Percentiles rank a stretch among this genome's conserved stretches.
Evolutionary conservation across 73 alveolate genomes (phyloP).

Genomic region (Symbiodinium pilosum): DNA sequence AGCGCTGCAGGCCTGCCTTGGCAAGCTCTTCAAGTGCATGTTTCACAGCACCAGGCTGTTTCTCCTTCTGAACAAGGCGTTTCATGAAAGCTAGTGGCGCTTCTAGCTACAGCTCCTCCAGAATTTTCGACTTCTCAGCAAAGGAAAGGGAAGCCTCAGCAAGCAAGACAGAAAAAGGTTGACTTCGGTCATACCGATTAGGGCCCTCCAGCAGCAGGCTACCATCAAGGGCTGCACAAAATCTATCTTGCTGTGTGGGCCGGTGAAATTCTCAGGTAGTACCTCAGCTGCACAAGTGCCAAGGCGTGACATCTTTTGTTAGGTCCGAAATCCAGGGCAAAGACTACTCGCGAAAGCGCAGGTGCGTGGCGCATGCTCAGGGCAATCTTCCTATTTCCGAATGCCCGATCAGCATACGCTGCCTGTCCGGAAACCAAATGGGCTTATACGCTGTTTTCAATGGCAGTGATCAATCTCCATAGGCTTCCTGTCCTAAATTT

Average conservation of each 20-base stretch:
- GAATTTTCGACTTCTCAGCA: conserved; percentile 63
- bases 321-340: background rate
- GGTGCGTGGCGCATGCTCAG: conserved; percentile 93
- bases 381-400: conserved; percentile 89
- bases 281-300: background rate
- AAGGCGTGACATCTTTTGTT: no score
- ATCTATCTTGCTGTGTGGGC: conserved; percentile 37
- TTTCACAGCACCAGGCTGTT: conserved; percentile 85
- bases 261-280: conserved; percentile 38
- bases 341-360: conserved; percentile 75
- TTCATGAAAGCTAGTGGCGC: no score
- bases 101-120: conserved; percentile 16
- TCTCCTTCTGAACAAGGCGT: conserved; percentile 26
- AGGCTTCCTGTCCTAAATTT: no score
- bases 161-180: no score
- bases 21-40: conserved; percentile 83
- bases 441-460: background rate
- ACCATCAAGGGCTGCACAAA: conserved; percentile 6
- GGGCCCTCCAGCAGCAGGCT: background rate
- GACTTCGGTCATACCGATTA: background rate
- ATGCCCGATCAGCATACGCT: conserved; percentile 73
- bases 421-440: conserved; percentile 9
- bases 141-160: conserved; percentile 67
- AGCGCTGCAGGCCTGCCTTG: conserved; percentile 33
- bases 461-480: background rate